phyloP scores from a whole-genome alignment of 202 grass and related monocot species.

The Sporobolus alterniflorus region DNA sequence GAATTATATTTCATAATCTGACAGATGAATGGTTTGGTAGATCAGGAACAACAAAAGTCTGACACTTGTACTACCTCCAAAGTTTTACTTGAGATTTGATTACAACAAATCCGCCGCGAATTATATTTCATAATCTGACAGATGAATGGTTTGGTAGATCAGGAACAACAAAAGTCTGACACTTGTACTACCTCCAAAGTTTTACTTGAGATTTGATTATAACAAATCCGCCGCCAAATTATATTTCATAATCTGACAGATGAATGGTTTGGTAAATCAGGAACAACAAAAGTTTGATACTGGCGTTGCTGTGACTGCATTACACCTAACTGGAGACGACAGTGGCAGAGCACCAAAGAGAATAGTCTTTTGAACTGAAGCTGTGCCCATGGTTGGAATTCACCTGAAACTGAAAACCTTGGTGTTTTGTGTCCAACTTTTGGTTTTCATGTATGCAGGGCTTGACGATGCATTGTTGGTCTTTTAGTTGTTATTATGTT shows the following conservation, averaged over 20 bases:
- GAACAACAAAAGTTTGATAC: background rate
- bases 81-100: too few relatives aligned
- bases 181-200: too few relatives aligned
- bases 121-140: background rate
- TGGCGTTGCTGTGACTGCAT: background rate
- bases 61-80: too few relatives aligned
- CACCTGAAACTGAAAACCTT: background rate
- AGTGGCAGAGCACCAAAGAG: background rate
- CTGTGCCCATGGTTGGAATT: background rate
- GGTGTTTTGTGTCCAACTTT: too few relatives aligned
- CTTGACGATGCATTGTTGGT: too few relatives aligned
- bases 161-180: background rate
- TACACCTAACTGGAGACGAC: conserved; percentile 29
- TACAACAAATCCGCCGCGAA: too few relatives aligned
- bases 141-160: conserved; percentile 16
- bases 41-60: background rate
- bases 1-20: background rate
- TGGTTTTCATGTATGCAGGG: background rate
- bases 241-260: background rate
- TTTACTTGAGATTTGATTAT: too few relatives aligned
- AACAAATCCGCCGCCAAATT: too few relatives aligned
- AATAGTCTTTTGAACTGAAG: background rate
- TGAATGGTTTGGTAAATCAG: conserved; percentile 12
- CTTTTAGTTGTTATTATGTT: too few relatives aligned
- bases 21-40: conserved; percentile 5